Evolutionary conservation across 116 monocot genomes (phyloP).

Genomic region (Dioscorea cayenensis): DNA sequence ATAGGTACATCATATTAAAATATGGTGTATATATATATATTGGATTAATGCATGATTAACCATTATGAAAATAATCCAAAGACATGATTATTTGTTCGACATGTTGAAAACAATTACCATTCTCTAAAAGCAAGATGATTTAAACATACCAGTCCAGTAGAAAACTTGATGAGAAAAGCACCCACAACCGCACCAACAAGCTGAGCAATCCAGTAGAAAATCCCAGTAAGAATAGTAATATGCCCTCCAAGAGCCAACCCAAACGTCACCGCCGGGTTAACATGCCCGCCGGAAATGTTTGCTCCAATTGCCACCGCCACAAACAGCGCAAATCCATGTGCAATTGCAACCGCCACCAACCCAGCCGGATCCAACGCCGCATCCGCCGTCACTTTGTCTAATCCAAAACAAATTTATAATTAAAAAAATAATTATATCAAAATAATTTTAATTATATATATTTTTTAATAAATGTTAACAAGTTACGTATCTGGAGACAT

Average conservation of each 20-base stretch:
- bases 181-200: slow-evolving; percentile 23
- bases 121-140: neutral
- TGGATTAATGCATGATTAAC: too few species aligned
- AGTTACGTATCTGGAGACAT: too few species aligned
- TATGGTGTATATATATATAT: too few species aligned
- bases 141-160: slow-evolving; percentile 18
- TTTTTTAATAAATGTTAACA: too few species aligned
- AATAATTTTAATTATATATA: too few species aligned
- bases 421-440: too few species aligned
- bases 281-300: slow-evolving; percentile 36
- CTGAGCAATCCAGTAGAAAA: slow-evolving; percentile 34
- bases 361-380: slow-evolving; percentile 11
- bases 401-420: neutral
- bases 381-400: slow-evolving; percentile 14
- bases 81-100: too few species aligned
- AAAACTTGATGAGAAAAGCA: slow-evolving; percentile 14
- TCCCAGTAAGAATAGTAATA: slow-evolving; percentile 27
- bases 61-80: too few species aligned
- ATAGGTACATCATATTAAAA: too few species aligned
- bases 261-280: slow-evolving; percentile 38
- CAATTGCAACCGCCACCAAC: slow-evolving; percentile 22
- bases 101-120: too few species aligned
- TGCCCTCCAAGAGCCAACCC: slow-evolving; percentile 33
- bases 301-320: slow-evolving; percentile 24
- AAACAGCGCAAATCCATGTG: slow-evolving; percentile 28